Conservation (phyloP, 2,329 filamentous ascomycete species). For the Fusarium sp. region DNA sequence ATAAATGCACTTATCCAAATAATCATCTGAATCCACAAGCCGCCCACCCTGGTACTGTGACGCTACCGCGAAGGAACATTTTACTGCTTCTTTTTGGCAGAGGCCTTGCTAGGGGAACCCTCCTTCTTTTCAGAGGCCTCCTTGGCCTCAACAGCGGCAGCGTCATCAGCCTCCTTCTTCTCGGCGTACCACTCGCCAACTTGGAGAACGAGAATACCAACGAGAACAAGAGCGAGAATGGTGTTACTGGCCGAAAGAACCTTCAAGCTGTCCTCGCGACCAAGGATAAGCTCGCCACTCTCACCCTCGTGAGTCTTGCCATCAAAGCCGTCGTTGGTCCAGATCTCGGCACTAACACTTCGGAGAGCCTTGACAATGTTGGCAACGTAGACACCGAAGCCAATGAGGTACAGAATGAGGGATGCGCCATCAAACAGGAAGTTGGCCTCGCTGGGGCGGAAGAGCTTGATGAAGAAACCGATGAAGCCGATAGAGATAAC, state of each 20-base stretch:
- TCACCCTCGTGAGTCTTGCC: constrained; percentile 55
- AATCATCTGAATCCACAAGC: neutral
- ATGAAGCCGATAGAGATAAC: constrained; percentile 87
- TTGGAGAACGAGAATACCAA: constrained; percentile 93
- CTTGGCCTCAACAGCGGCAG: constrained; percentile 68
- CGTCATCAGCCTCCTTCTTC: constrained; percentile 88
- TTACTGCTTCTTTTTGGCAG: constrained; percentile 56
- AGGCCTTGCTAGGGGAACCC: constrained; percentile 46
- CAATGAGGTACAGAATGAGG: constrained; percentile 85
- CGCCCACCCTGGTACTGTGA: neutral
- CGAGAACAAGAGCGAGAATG: constrained; percentile 90
- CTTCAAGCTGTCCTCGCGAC: constrained; percentile 88
- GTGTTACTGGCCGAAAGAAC: constrained; percentile 96
- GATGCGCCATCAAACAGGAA: constrained; percentile 92
- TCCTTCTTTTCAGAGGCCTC: constrained; percentile 55
- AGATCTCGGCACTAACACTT: constrained; percentile 80
- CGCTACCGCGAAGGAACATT: neutral
- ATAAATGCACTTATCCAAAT: neutral
- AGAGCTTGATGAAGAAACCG: constrained; percentile 94
- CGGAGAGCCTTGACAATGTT: constrained; percentile 97
- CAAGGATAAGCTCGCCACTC: constrained; percentile 74
- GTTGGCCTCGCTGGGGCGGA: constrained; percentile 92
- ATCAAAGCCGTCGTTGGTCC: constrained; percentile 58
- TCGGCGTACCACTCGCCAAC: constrained; percentile 99
- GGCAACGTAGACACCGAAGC: constrained; percentile 90